Evolutionary conservation across 352 stramenopile species (phyloP).

Genomic region (Pseudoperonospora humuli): DNA sequence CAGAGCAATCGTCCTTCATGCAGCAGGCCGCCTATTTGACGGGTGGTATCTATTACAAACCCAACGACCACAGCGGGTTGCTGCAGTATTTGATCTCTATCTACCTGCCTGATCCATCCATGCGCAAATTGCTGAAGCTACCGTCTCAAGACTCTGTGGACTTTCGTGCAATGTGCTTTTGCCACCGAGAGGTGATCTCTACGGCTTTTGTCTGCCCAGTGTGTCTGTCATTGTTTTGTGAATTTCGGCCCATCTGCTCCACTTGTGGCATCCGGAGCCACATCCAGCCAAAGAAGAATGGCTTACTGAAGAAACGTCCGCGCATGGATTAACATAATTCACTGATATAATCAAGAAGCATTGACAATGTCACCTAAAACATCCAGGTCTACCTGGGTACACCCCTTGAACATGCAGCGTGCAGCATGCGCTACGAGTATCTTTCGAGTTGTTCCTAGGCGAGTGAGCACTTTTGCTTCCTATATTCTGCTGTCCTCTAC

Average conservation of each 20-base stretch:
- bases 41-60: conserved; percentile 84
- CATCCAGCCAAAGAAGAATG: conserved; percentile 67
- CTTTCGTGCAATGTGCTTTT: conserved; percentile 87
- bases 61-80: conserved; percentile 51
- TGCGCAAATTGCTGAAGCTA: conserved; percentile 75
- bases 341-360: too few relatives aligned
- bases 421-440: too few relatives aligned
- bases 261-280: conserved; percentile 81
- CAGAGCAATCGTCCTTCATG: conserved; percentile 80
- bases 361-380: too few relatives aligned
- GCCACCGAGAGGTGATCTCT: conserved; percentile 75
- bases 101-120: conserved; percentile 73
- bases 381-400: too few relatives aligned
- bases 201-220: conserved; percentile 82
- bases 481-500: too few relatives aligned
- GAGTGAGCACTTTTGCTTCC: too few relatives aligned
- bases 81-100: conserved; percentile 84
- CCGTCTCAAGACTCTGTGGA: conserved; percentile 83
- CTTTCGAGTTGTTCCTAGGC: too few relatives aligned
- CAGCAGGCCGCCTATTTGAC: conserved; percentile 84
- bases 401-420: too few relatives aligned
- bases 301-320: conserved; percentile 39
- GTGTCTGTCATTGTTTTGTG: conserved; percentile 83
- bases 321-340: conserved; percentile 12
- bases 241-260: conserved; percentile 83